Conservation (phyloP, 1,284 basidiomycete species). For the Sparassis latifolia region DNA sequence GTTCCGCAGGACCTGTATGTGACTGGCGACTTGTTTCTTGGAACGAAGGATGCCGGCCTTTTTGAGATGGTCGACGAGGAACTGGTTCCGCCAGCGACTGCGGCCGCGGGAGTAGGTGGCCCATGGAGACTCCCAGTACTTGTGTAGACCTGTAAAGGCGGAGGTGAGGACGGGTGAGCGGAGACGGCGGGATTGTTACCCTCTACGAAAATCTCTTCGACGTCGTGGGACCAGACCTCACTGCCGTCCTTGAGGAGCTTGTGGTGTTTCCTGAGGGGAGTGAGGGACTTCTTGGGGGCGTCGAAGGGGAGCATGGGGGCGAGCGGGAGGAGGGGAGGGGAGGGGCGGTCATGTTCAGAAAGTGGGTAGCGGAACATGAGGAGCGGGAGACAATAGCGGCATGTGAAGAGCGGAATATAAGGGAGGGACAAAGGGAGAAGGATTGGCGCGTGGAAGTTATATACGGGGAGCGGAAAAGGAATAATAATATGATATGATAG, state of each 20-base stretch:
- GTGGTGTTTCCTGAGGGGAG: conserved; percentile 73
- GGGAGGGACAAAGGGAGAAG: conserved; percentile 25
- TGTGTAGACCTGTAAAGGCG: conserved; percentile 46
- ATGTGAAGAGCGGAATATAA: conserved; percentile 17
- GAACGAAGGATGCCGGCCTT: conserved; percentile 59
- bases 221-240: conserved; percentile 74
- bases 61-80: conserved; percentile 70
- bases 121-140: conserved; percentile 75
- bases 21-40: conserved; percentile 80
- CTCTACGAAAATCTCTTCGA: conserved; percentile 72
- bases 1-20: conserved; percentile 75
- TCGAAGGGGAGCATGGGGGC: conserved; percentile 19
- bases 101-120: conserved; percentile 71
- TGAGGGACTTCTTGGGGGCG: conserved; percentile 39
- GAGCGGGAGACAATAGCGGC: conserved; percentile 13
- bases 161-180: conserved; percentile 7
- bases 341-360: conserved; percentile 16
- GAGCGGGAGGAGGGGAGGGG: conserved; percentile 19
- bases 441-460: conserved; percentile 17
- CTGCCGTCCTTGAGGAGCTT: conserved; percentile 79
- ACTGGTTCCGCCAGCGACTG: conserved; percentile 76
- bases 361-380: conserved; percentile 25
- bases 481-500: conserved; percentile 11
- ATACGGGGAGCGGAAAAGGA: conserved; percentile 23
- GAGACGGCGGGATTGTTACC: conserved; percentile 31